Base-by-base conservation (phyloP, 345 rosid species). In the Murraya paniculata region DNA sequence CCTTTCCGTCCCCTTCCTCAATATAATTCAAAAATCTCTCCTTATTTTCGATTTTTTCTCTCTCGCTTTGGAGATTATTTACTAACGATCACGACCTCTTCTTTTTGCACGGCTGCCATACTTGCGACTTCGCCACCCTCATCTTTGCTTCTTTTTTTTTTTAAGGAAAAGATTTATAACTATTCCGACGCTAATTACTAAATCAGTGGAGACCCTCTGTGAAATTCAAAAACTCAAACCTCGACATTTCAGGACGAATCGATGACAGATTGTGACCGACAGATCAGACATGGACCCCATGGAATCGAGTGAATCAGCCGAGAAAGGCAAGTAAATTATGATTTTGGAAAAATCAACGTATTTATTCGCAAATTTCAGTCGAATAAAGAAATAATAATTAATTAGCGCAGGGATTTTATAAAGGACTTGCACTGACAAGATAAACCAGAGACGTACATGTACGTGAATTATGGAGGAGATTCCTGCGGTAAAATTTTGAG, bases 81-180 rank as follows among this genome's bases (percentile, higher is more conserved):
- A 33, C 31, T 3, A n/a, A 36, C 41, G 80, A 80, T 94, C 88
- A 96, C 73, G 80, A 87, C 64, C 98, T 86, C 97, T 96, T 96
- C 97, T 94, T 96, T 82, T 96, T 94, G 84, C 99, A 94, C 2
- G 99, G 99, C 80, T 96, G 99, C 99, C 99, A 96, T 6, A 96
- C 92, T 87, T 91, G 98, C 59, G 98, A 94, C 93, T 96, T 96
- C 19, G 85, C 87, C 64, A 94, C 87, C 73, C 90, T 96, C 97
- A 91, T 93, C 72, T 77, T 82, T 24, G 36, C 68, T 60, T 13
- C 0, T 39, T 19, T 21, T 10, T 36, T 58, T 25, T 45, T 48
- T 5, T 31, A 22, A 72, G 30, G 4, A 38, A 4, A 8, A 31
- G 14, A 27, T 24, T 45, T n/a, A 21, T 10, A 65, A 35, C 35